A percentile compares a stretch with the other conserved stretches of the same genome.
Evolutionary conservation across 805 yeast species (phyloP).

Genomic region (Candida qinlingensis): DNA sequence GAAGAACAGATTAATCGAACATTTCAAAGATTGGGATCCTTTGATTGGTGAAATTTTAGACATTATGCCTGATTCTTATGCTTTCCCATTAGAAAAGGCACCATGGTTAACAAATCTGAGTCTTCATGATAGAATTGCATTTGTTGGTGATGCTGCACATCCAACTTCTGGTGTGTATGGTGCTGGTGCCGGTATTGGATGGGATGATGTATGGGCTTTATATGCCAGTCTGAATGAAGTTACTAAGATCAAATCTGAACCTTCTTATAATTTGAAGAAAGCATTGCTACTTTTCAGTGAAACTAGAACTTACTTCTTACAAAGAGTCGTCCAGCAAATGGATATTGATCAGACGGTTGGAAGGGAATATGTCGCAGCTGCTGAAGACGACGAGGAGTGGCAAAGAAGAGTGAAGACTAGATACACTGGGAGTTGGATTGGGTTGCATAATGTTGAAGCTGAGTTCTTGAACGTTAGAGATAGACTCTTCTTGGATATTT

Average conservation of each 20-base stretch:
- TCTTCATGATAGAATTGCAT: slow-evolving; percentile 6
- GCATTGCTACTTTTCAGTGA: slow-evolving; percentile 10
- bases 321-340: slow-evolving; percentile 11
- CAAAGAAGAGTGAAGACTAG: slow-evolving; percentile 1
- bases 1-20: slow-evolving; percentile 9
- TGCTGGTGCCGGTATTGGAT: slow-evolving; percentile 15
- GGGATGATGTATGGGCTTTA: slow-evolving; percentile 15
- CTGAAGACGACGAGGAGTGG: slow-evolving; percentile 12
- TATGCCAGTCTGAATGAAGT: slow-evolving; percentile 6
- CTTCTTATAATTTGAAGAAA: slow-evolving; percentile 4
- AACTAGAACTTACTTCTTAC: slow-evolving; percentile 6
- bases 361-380: slow-evolving; percentile 1
- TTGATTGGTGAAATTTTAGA: slow-evolving; percentile 8
- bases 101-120: slow-evolving; percentile 12
- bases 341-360: slow-evolving; percentile 4
- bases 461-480: slow-evolving; percentile 7
- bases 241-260: background rate
- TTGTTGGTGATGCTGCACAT: slow-evolving; percentile 16
- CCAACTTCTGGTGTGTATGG: slow-evolving; percentile 18
- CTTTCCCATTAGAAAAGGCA: slow-evolving; percentile 14
- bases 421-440: slow-evolving; percentile 7
- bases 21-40: slow-evolving; percentile 16
- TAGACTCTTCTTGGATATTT: slow-evolving; percentile 6
- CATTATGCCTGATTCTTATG: slow-evolving; percentile 13
- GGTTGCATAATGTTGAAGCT: slow-evolving; percentile 7